Base-by-base conservation (phyloP, 805 yeast genomes). In the Yarrowia sp. region DNA sequence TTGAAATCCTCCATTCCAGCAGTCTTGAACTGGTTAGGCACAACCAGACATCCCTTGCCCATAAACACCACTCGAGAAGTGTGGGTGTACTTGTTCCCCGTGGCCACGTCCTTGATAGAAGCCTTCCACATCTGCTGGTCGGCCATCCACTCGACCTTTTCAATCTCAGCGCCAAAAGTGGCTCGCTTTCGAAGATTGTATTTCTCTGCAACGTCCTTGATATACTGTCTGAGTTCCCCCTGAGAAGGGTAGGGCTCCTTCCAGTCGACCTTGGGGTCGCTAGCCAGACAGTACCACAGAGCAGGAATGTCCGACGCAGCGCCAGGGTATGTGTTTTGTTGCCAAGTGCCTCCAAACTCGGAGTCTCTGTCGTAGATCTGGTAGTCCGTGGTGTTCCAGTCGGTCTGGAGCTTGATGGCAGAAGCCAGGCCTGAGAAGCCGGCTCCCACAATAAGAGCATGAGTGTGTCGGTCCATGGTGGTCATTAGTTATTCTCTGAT, bases 381-480 rank as follows among this genome's bases (percentile, higher is more conserved):
- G 52, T 65, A 69, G 50, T 69, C 69, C 36, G 69, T 50, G n/a
- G 60, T 65, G 40, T 68, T 50, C 65, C 69, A 55, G 56, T 44
- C 61, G 15, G 49, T 58, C 55, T 69, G 67, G 46, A 70, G 68
- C 53, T 70, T 70, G 65, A 58, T 61, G 17, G 68, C 71, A 30
- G 70, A 24, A 19, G 71, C 71, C 36, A 70, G 43, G 17, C 70
- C 71, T 1, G 69, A 67, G n/a, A 70, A 70, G 19, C 71, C 71
- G 24, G 68, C 67, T 1, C 71, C 71, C 17, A 69, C 53, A 14
- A 70, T 69, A 8, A 69, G 65, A 33, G 42, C 50, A 42, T 58
- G 65, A 9, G 65, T 12, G 42, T 58, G 46, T 55, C 42, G 30
- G 24, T 55, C 38, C 46, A 39, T 39, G n/a, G 36, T 38, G 13